Evolutionary conservation across 331 rosid genomes (phyloP), one percentile per base, ranked within the genome.

Genomic region (Ulmus americana): DNA sequence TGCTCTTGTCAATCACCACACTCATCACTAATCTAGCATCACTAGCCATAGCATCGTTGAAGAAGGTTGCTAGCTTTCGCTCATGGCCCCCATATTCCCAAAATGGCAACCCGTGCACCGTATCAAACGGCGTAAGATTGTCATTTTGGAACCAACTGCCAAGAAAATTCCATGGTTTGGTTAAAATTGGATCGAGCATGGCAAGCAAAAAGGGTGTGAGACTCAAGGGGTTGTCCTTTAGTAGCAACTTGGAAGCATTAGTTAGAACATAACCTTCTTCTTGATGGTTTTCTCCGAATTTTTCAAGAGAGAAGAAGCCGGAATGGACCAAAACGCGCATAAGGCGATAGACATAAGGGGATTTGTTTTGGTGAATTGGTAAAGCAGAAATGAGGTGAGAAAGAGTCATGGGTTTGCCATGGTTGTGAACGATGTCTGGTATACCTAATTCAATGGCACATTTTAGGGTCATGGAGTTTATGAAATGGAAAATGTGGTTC

Each of bases 321-420:
- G 81, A 77, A 70, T 72, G 76, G 15, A 43, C 45, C 55, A 84
- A 52, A 13, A 84, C 8, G n/a, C 79, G 74, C 70, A 64, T 75
- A 9, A 75, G 62, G 64, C 78, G 78, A 45, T 48, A 6, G 38
- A 77, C 13, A 35, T n/a, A 49, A 7, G 16, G 11, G 6, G 71
- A 12, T 55, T 68, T 77, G 10, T n/a, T 8, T 5, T 64, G 63
- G 53, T 63, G 63, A 59, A 77, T 63, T 13, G 47, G 65, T 12
- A 71, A 16, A 28, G 65, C 38, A 6, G 66, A 15, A 9, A 51
- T n/a, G 20, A 76, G 66, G 6, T 62, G 55, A 13, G 81, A 57
- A 1, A 68, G 70, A 47, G 78, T 51, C 48, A 72, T 72, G 39
- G 81, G 81, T 28, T 22, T 12, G 6, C 74, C 75, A 40, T 77